phyloP scores from a whole-genome alignment of 2,329 filamentous ascomycete species.

The Tolypocladium album region DNA sequence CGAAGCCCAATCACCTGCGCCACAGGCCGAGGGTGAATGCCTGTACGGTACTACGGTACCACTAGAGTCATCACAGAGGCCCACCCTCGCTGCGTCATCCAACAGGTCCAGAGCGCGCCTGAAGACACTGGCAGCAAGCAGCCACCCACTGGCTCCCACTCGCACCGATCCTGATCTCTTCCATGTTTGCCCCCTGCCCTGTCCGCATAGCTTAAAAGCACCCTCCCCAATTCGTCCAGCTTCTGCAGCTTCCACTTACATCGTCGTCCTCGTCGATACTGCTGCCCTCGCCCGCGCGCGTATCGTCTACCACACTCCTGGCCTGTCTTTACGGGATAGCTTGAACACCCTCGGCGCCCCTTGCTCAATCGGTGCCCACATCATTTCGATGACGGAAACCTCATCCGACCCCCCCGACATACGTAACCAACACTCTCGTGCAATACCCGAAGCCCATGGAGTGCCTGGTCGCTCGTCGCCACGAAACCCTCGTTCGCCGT shows the following conservation, averaged over 20 bases:
- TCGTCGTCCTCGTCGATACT: background rate
- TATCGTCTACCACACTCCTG: background rate
- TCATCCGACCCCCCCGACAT: slow-evolving; percentile 40
- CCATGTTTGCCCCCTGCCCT: background rate
- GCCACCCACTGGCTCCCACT: background rate
- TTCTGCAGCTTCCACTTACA: background rate
- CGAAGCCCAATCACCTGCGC: background rate
- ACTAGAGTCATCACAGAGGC: background rate
- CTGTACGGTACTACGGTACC: too few relatives aligned
- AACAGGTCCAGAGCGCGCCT: too few relatives aligned
- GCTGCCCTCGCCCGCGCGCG: background rate
- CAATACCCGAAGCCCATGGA: slow-evolving; percentile 45
- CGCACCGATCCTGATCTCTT: background rate
- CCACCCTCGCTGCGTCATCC: too few relatives aligned
- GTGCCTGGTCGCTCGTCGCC: slow-evolving; percentile 24
- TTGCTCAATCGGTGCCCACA: background rate
- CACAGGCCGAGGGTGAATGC: background rate
- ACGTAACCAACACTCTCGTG: slow-evolving; percentile 47
- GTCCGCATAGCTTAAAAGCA: background rate
- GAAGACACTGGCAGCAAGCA: background rate
- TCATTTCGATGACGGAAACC: slow-evolving; percentile 53
- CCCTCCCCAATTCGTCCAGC: background rate
- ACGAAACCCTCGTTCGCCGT: slow-evolving; percentile 12
- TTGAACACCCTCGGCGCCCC: background rate
- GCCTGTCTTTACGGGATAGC: background rate